A percentile compares a stretch with the other conserved stretches of the same genome.
phyloP scores from a whole-genome alignment of 352 stramenopile genomes.

The Pythium brachiatum region DNA sequence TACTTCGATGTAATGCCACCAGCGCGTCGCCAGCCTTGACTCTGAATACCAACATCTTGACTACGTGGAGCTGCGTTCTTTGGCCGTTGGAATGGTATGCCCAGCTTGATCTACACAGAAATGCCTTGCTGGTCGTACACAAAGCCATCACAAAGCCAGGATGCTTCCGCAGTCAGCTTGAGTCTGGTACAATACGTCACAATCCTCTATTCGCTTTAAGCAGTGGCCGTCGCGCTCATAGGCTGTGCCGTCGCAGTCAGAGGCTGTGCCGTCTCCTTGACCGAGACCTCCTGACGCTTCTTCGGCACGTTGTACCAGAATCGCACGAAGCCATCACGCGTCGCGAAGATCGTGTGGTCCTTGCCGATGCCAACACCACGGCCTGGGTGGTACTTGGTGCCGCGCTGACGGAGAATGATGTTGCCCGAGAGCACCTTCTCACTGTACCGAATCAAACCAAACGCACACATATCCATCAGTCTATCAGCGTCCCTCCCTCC shows the following conservation, averaged over 20 bases:
- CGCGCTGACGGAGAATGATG: conserved; percentile 98
- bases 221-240: conserved; percentile 29
- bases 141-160: background rate
- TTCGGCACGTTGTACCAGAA: conserved; percentile 90
- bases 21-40: too few species aligned
- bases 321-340: conserved; percentile 82
- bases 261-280: conserved; percentile 71
- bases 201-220: conserved; percentile 29
- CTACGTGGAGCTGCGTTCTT: too few species aligned
- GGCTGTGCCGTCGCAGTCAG: conserved; percentile 63
- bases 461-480: conserved; percentile 4
- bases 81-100: too few species aligned
- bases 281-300: conserved; percentile 85
- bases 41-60: too few species aligned
- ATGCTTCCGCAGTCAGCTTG: background rate
- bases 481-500: background rate
- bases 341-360: conserved; percentile 94
- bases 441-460: conserved; percentile 29
- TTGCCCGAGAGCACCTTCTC: conserved; percentile 90
- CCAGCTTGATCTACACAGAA: too few species aligned
- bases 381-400: conserved; percentile 94
- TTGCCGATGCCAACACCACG: conserved; percentile 93
- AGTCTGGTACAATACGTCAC: conserved; percentile 4
- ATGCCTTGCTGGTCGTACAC: too few species aligned
- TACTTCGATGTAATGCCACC: too few species aligned